Percentiles rank a stretch among this genome's conserved stretches.
phyloP scores from a whole-genome alignment of 768 basidiomycete species.

The Fistulinella prunicolor region DNA sequence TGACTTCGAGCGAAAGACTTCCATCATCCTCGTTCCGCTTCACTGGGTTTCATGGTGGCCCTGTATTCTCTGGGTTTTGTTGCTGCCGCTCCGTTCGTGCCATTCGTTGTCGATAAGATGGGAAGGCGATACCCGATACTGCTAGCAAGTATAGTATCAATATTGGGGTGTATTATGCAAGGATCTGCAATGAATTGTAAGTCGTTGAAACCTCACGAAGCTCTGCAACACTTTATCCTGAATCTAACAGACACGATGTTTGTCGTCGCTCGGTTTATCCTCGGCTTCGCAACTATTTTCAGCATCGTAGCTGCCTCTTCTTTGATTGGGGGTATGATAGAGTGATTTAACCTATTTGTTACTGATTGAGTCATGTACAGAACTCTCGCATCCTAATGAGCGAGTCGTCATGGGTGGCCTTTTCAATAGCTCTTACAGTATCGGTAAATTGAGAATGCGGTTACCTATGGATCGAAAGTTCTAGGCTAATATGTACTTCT shows the following conservation, averaged over 20 bases:
- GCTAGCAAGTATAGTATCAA: slow-evolving; percentile 3
- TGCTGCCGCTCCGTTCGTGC: slow-evolving; percentile 42
- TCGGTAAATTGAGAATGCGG: slow-evolving; percentile 1
- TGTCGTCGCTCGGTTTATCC: slow-evolving; percentile 4
- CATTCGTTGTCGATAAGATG: slow-evolving; percentile 1
- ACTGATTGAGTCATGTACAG: neutral
- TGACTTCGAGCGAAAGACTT: slow-evolving; percentile 39
- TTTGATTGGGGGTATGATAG: slow-evolving; percentile 4
- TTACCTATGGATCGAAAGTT: neutral
- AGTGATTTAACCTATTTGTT: neutral
- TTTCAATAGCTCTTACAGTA: neutral
- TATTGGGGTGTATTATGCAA: slow-evolving; percentile 9
- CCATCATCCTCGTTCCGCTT: slow-evolving; percentile 49
- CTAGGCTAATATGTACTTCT: neutral
- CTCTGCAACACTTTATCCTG: neutral
- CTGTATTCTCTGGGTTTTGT: slow-evolving; percentile 60
- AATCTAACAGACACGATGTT: slow-evolving; percentile 3
- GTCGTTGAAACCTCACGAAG: neutral
- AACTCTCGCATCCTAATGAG: slow-evolving; percentile 13
- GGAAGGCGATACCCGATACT: slow-evolving; percentile 14
- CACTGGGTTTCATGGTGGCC: slow-evolving; percentile 55
- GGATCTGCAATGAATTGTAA: slow-evolving; percentile 11
- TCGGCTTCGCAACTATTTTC: neutral
- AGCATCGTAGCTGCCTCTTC: slow-evolving; percentile 1
- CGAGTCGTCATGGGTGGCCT: slow-evolving; percentile 2